Percentiles rank a stretch among this genome's conserved stretches.
phyloP scores from a whole-genome alignment of 1,284 basidiomycete genomes.

The Sanghuangporus sanghuang region DNA sequence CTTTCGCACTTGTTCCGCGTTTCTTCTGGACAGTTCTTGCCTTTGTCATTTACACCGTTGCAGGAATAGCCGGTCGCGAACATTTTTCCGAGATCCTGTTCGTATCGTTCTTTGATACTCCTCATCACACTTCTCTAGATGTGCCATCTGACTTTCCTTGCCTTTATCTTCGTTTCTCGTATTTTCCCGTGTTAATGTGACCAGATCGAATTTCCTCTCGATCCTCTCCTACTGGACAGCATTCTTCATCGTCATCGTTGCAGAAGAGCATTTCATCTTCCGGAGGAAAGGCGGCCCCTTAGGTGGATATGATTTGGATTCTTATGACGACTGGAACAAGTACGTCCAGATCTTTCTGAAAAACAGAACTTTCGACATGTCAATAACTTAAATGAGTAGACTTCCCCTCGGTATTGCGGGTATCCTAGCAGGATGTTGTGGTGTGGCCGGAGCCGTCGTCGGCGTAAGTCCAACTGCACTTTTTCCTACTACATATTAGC shows the following conservation, averaged over 20 bases:
- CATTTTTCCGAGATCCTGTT: slow-evolving; percentile 53
- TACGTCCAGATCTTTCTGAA: slow-evolving; percentile 17
- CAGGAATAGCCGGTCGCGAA: slow-evolving; percentile 56
- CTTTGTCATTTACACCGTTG: slow-evolving; percentile 52
- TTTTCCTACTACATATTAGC: slow-evolving; percentile 34
- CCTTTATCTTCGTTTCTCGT: background rate
- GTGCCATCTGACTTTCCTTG: no score
- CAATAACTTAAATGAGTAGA: slow-evolving; percentile 8
- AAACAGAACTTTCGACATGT: background rate
- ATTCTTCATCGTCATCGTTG: slow-evolving; percentile 53
- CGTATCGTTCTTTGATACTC: background rate
- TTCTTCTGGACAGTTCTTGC: slow-evolving; percentile 55
- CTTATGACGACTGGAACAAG: slow-evolving; percentile 45
- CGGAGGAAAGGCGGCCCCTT: slow-evolving; percentile 36
- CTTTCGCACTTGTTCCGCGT: slow-evolving; percentile 51
- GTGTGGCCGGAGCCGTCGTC: slow-evolving; percentile 42
- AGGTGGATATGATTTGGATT: slow-evolving; percentile 50
- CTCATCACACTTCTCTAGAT: background rate
- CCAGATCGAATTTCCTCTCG: slow-evolving; percentile 39
- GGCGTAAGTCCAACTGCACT: slow-evolving; percentile 22
- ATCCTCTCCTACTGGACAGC: slow-evolving; percentile 63
- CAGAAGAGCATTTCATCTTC: slow-evolving; percentile 57
- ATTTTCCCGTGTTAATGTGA: background rate
- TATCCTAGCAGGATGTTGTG: slow-evolving; percentile 41
- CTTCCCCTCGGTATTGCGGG: slow-evolving; percentile 56